These are phyloP conservation scores for Nicotiana undulata DNA, from an alignment of 257 asterid species.

Conservation along the genomic window DNA sequence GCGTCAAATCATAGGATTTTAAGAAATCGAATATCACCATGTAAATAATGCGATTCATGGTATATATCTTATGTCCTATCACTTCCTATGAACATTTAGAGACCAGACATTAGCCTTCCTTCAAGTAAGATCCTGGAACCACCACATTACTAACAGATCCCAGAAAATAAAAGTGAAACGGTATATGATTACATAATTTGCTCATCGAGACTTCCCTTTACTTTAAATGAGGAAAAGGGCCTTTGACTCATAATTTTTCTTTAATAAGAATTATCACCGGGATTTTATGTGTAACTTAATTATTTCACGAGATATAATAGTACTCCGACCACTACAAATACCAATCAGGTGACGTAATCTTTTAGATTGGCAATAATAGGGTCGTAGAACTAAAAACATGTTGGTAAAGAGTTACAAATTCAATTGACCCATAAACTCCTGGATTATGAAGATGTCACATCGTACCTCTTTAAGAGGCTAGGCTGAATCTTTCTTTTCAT, in stretches of 20 bases:
- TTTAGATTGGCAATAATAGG: too few relatives aligned
- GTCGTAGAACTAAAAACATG: too few relatives aligned
- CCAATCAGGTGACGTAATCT: too few relatives aligned
- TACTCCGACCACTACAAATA: too few relatives aligned
- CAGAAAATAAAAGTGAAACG: background rate
- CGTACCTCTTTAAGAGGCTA: background rate
- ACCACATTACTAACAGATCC: background rate
- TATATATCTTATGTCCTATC: background rate
- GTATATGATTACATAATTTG: background rate
- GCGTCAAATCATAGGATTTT: slow-evolving; percentile 14
- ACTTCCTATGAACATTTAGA: background rate
- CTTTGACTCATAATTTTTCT: too few relatives aligned
- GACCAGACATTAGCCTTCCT: background rate
- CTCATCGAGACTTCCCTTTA: background rate
- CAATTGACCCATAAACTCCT: too few relatives aligned
- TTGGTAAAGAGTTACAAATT: too few relatives aligned
- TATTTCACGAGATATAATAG: too few relatives aligned
- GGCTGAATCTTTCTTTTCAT: background rate
- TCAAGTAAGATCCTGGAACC: background rate
- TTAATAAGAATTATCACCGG: too few relatives aligned
- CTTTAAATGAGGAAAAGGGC: too few relatives aligned
- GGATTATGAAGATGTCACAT: background rate
- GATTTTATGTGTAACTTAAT: too few relatives aligned
- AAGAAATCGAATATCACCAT: background rate
- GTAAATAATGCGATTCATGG: background rate